Percentiles rank a stretch among this genome's conserved stretches.
phyloP scores from a whole-genome alignment of 23 red algal genomes.

The Gracilaria caudata region DNA sequence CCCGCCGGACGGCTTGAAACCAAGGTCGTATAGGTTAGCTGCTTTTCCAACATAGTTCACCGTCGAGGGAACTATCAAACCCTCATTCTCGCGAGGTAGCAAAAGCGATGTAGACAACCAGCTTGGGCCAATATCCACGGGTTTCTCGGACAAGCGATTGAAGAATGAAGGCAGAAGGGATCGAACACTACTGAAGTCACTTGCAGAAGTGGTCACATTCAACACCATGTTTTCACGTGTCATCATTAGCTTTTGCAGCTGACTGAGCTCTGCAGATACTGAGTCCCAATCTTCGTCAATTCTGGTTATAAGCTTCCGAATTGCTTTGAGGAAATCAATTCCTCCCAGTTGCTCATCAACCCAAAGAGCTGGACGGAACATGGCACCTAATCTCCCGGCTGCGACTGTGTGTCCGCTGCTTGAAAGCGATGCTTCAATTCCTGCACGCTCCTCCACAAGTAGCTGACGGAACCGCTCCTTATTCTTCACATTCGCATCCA shows the following conservation, averaged over 20 bases:
- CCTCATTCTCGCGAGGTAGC: constrained; percentile 74
- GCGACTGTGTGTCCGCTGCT: constrained; percentile 83
- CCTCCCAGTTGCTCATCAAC: constrained; percentile 88
- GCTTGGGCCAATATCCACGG: not conserved
- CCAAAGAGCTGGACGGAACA: constrained; percentile 76
- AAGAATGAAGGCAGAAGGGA: constrained; percentile 76
- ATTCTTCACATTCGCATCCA: constrained; percentile 76
- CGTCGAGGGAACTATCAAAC: constrained; percentile 81
- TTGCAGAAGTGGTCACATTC: constrained; percentile 80
- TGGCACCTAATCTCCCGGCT: constrained; percentile 67
- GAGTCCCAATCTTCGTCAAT: constrained; percentile 88
- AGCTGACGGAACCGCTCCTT: constrained; percentile 90
- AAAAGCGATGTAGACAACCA: constrained; percentile 40
- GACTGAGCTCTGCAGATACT: constrained; percentile 63
- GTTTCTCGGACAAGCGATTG: constrained; percentile 54
- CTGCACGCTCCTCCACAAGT: constrained; percentile 89
- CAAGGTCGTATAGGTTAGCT: constrained; percentile 83
- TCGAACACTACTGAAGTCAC: constrained; percentile 58
- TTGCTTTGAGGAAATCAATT: constrained; percentile 79
- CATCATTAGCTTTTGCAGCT: constrained; percentile 62
- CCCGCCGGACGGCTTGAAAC: constrained; percentile 75
- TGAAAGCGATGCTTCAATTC: constrained; percentile 76
- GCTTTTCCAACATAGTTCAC: constrained; percentile 98
- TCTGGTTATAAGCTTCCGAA: constrained; percentile 59
- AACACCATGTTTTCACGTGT: constrained; percentile 65